Conservation (phyloP, 2,329 filamentous ascomycete species). For the Aspergillus sp. region DNA sequence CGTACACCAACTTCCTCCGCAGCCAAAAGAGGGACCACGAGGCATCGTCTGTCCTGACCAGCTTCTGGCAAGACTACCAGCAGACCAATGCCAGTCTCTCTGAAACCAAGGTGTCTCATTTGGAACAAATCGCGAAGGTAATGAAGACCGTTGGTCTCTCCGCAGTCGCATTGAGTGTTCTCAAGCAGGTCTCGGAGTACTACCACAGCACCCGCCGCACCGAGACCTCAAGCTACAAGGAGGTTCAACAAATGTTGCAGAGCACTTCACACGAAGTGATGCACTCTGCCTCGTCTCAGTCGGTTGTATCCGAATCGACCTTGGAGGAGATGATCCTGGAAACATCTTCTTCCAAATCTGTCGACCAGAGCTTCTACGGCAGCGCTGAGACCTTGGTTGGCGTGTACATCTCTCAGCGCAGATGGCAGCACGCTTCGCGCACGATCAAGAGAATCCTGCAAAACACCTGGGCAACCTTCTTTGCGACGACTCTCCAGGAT, state of each 20-base stretch:
- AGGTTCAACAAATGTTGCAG: conserved; percentile 46
- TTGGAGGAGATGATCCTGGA: conserved; percentile 48
- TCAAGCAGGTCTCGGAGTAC: conserved; percentile 45
- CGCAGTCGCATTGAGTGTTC: conserved; percentile 48
- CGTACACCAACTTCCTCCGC: conserved; percentile 50
- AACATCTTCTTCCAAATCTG: conserved; percentile 39
- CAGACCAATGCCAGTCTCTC: conserved; percentile 44
- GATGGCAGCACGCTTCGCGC: conserved; percentile 49
- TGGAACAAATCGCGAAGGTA: conserved; percentile 44
- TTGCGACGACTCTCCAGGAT: conserved; percentile 46
- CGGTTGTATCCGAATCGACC: conserved; percentile 41
- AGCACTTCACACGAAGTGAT: conserved; percentile 46
- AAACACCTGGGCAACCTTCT: conserved; percentile 49
- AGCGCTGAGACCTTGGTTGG: conserved; percentile 42
- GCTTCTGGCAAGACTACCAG: conserved; percentile 52
- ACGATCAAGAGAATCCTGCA: conserved; percentile 48
- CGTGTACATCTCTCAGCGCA: conserved; percentile 47
- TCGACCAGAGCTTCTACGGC: conserved; percentile 43
- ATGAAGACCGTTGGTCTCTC: conserved; percentile 49
- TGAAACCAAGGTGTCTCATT: conserved; percentile 38
- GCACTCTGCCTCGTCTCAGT: conserved; percentile 37
- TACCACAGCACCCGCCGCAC: conserved; percentile 42
- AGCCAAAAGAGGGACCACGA: conserved; percentile 47
- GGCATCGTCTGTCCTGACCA: conserved; percentile 46
- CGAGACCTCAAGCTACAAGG: conserved; percentile 35